phyloP scores from a whole-genome alignment of 805 yeast genomes.

The Ogataea neopini region DNA sequence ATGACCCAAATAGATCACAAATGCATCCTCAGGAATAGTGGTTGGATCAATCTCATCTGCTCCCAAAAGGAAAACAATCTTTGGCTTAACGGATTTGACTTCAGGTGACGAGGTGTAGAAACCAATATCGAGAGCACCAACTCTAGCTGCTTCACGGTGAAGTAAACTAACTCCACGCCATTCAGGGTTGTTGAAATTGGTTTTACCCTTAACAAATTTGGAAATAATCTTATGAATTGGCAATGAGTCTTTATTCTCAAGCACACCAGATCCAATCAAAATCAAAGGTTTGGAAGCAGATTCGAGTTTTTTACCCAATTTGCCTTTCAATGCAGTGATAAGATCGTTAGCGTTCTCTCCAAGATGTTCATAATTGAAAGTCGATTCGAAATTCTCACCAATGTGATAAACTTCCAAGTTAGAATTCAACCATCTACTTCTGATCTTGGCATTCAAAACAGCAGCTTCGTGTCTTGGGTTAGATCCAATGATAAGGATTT shows the following conservation, averaged over 20 bases:
- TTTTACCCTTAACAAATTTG: constrained; percentile 55
- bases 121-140: constrained; percentile 84
- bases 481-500: constrained; percentile 76
- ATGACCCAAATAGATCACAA: constrained; percentile 88
- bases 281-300: constrained; percentile 73
- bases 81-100: constrained; percentile 54
- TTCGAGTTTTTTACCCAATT: constrained; percentile 65
- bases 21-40: constrained; percentile 80
- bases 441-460: constrained; percentile 78
- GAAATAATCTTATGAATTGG: constrained; percentile 62
- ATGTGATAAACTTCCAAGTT: constrained; percentile 65
- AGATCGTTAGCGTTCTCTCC: constrained; percentile 64
- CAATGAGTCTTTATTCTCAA: constrained; percentile 63
- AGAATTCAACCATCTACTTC: constrained; percentile 76
- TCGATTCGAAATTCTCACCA: constrained; percentile 77
- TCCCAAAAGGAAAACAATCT: constrained; percentile 76
- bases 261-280: constrained; percentile 78
- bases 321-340: constrained; percentile 61
- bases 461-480: constrained; percentile 92
- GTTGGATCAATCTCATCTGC: constrained; percentile 76
- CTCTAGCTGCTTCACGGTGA: constrained; percentile 86
- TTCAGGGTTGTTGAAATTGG: constrained; percentile 62
- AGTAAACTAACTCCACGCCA: constrained; percentile 84
- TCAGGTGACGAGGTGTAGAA: constrained; percentile 55
- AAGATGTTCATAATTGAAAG: constrained; percentile 62